Evolutionary conservation across 306 rosid genomes (phyloP).

Genomic region (Cucurbita moschata): DNA sequence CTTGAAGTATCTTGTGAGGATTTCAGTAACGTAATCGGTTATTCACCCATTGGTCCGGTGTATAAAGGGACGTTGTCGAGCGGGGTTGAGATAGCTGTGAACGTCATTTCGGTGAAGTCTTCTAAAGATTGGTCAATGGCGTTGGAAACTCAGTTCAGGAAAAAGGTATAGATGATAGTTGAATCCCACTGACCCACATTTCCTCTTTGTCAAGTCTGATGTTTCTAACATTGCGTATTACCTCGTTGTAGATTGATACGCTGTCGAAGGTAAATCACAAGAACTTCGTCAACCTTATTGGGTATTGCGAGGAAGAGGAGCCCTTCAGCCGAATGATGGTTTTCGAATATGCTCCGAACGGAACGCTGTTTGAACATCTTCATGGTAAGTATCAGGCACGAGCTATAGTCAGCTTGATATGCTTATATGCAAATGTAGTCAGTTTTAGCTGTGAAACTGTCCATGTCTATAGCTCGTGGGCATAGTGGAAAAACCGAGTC

Average conservation of each 20-base stretch:
- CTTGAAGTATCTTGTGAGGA: slow-evolving; percentile 89
- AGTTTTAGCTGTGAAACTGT: neutral
- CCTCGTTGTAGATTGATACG: slow-evolving; percentile 45
- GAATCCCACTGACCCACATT: neutral
- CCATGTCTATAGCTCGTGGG: neutral
- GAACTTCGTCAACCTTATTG: slow-evolving; percentile 82
- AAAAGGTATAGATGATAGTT: slow-evolving; percentile 44
- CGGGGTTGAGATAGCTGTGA: slow-evolving; percentile 92
- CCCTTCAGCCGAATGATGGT: slow-evolving; percentile 93
- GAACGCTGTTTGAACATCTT: slow-evolving; percentile 87
- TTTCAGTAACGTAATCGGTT: slow-evolving; percentile 81
- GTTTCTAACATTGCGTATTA: slow-evolving; percentile 14
- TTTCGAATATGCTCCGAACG: slow-evolving; percentile 91
- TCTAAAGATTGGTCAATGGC: slow-evolving; percentile 50
- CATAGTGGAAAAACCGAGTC: neutral
- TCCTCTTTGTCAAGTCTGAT: slow-evolving; percentile 1
- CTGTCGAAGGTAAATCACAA: slow-evolving; percentile 87
- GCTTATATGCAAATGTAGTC: neutral
- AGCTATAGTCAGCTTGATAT: neutral
- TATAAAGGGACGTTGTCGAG: slow-evolving; percentile 93
- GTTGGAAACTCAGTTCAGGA: slow-evolving; percentile 62
- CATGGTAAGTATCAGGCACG: slow-evolving; percentile 47
- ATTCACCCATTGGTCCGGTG: slow-evolving; percentile 60
- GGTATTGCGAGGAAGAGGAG: slow-evolving; percentile 72
- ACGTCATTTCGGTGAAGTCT: slow-evolving; percentile 35